A percentile compares a stretch with the other conserved stretches of the same genome.
These are phyloP conservation scores for Aureobasidium lini DNA, from an alignment of 2,329 filamentous ascomycete species.

Conservation along the genomic window DNA sequence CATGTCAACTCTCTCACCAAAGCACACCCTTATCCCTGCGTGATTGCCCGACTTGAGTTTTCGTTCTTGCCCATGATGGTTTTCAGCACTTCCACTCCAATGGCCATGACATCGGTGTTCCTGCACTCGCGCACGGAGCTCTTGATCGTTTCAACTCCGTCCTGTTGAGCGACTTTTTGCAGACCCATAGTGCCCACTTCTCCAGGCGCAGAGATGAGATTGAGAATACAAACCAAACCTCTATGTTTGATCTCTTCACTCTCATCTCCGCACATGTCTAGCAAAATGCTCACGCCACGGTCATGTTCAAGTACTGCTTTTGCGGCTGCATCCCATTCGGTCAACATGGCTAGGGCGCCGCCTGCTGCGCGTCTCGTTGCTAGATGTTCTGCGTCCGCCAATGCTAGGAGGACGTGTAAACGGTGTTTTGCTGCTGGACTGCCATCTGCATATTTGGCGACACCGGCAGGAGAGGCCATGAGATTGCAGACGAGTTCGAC, in stretches of 20 bases:
- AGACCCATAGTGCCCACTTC: slow-evolving; percentile 54
- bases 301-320: slow-evolving; percentile 62
- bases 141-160: slow-evolving; percentile 62
- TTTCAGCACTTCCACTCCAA: slow-evolving; percentile 67
- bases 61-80: background rate
- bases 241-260: slow-evolving; percentile 60
- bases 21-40: background rate
- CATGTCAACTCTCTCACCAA: background rate
- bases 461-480: slow-evolving; percentile 59
- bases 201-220: slow-evolving; percentile 61
- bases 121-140: slow-evolving; percentile 61
- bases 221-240: slow-evolving; percentile 58
- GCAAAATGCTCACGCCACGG: slow-evolving; percentile 65
- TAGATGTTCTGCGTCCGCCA: slow-evolving; percentile 77
- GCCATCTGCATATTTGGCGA: slow-evolving; percentile 61
- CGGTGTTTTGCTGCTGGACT: slow-evolving; percentile 62
- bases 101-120: slow-evolving; percentile 61
- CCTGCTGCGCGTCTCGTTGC: slow-evolving; percentile 77
- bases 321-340: slow-evolving; percentile 68
- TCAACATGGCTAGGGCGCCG: slow-evolving; percentile 78
- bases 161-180: slow-evolving; percentile 41
- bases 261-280: slow-evolving; percentile 69
- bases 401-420: slow-evolving; percentile 75
- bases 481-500: slow-evolving; percentile 91
- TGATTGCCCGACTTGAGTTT: background rate